Percentiles rank a stretch among this genome's conserved stretches.
Evolutionary conservation across 2,329 filamentous ascomycete species (phyloP).

Genomic region (Cladosporium cucumerinum): DNA sequence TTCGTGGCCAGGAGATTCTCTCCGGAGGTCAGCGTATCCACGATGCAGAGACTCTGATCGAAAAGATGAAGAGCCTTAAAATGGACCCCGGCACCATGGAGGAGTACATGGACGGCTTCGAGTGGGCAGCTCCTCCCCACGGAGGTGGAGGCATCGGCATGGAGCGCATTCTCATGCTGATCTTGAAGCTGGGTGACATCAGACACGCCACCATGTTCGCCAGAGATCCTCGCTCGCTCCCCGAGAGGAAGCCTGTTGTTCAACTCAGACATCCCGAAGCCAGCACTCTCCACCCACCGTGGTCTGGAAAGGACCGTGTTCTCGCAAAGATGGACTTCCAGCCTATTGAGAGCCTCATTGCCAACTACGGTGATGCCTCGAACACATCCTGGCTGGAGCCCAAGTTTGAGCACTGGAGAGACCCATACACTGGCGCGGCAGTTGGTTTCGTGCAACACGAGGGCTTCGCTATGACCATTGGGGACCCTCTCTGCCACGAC

Average conservation of each 20-base stretch:
- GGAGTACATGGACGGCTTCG: conserved; percentile 84
- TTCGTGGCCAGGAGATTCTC: conserved; percentile 88
- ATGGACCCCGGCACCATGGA: conserved; percentile 81
- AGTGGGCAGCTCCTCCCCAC: conserved; percentile 83
- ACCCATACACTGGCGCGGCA: conserved; percentile 73
- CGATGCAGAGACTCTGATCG: conserved; percentile 67
- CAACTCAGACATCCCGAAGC: conserved; percentile 81
- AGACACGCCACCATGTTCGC: conserved; percentile 83
- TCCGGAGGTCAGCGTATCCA: conserved; percentile 93
- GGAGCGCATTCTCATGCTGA: conserved; percentile 81
- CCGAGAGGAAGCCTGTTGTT: conserved; percentile 59
- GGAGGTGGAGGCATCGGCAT: conserved; percentile 87
- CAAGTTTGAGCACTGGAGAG: conserved; percentile 83
- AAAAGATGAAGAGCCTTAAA: conserved; percentile 72
- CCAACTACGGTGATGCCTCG: conserved; percentile 91
- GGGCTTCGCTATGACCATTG: conserved; percentile 79
- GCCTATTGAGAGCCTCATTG: conserved; percentile 79
- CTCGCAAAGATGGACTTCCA: conserved; percentile 57
- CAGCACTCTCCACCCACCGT: conserved; percentile 70
- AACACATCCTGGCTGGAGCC: conserved; percentile 94
- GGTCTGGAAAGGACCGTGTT: conserved; percentile 52
- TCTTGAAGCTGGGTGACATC: conserved; percentile 84
- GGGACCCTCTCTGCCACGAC: conserved; percentile 79
- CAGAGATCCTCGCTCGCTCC: conserved; percentile 83
- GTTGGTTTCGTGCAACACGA: conserved; percentile 76